A percentile compares a stretch with the other conserved stretches of the same genome.
These are phyloP conservation scores for Albizia julibrissin DNA, from an alignment of 306 rosid genomes.

Conservation along the genomic window DNA sequence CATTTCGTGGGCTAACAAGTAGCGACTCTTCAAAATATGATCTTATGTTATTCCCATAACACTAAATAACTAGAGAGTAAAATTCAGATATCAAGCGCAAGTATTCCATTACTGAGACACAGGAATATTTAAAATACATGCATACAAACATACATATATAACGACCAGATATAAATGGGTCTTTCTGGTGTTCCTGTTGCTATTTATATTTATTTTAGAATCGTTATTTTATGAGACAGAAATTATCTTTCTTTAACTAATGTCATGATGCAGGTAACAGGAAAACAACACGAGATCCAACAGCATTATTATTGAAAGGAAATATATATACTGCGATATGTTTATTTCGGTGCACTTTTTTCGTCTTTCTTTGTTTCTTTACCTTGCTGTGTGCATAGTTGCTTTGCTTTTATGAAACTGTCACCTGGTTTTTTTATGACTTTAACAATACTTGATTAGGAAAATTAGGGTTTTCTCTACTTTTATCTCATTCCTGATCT, in stretches of 20 bases:
- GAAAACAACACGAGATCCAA: neutral
- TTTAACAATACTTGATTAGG: slow-evolving; percentile 3
- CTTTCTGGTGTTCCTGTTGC: neutral
- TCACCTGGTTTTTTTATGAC: neutral
- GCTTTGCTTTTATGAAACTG: slow-evolving; percentile 3
- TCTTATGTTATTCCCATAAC: neutral
- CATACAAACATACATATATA: no score
- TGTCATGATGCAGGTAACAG: neutral
- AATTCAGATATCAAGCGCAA: neutral
- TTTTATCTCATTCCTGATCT: slow-evolving; percentile 10
- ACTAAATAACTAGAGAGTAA: no score
- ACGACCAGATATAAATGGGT: neutral
- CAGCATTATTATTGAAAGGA: neutral
- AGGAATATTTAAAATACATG: no score
- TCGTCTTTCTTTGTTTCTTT: neutral
- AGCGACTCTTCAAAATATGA: neutral
- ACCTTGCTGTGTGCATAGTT: neutral
- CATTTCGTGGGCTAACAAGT: neutral
- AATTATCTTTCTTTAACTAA: neutral
- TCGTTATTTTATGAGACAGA: neutral
- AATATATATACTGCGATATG: neutral
- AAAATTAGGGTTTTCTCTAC: slow-evolving; percentile 24
- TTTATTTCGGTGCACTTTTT: neutral
- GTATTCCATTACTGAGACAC: neutral
- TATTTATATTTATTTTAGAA: neutral